A percentile compares a stretch with the other conserved stretches of the same genome.
phyloP scores from a whole-genome alignment of 129 eudicot species.

The Escallonia herrerae region DNA sequence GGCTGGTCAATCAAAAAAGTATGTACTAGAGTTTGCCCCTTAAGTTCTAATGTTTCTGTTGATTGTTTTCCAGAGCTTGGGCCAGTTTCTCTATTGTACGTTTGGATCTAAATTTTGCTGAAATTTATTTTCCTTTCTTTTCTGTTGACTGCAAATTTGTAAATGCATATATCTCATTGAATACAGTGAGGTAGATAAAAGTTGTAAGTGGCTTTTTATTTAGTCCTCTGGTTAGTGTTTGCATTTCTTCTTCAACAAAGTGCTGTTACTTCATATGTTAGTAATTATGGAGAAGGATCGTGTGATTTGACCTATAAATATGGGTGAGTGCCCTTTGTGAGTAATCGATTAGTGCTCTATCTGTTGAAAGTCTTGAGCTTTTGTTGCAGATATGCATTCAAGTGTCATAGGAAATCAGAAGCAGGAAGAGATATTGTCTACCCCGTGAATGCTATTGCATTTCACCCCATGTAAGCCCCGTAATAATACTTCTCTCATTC shows the following conservation, averaged over 20 bases:
- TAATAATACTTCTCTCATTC: neutral
- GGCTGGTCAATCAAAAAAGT: slow-evolving; percentile 90
- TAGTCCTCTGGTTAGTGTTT: too few species aligned
- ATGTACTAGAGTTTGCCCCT: slow-evolving; percentile 7
- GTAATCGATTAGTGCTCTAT: neutral
- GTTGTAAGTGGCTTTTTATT: too few species aligned
- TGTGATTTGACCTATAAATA: too few species aligned
- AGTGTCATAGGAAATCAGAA: slow-evolving; percentile 94
- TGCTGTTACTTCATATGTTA: too few species aligned
- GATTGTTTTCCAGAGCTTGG: neutral
- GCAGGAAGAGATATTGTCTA: slow-evolving; percentile 92
- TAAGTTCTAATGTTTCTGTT: too few species aligned
- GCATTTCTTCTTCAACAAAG: too few species aligned
- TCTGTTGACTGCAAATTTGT: neutral
- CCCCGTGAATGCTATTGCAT: slow-evolving; percentile 92
- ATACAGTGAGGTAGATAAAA: too few species aligned
- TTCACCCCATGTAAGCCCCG: slow-evolving; percentile 86
- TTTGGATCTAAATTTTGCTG: neutral
- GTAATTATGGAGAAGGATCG: too few species aligned
- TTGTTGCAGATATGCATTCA: slow-evolving; percentile 79
- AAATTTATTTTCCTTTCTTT: neutral
- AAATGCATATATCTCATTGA: neutral
- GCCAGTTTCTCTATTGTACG: neutral
- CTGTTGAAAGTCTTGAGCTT: slow-evolving; percentile 15
- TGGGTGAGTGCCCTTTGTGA: too few species aligned